Evolutionary conservation across 1,284 basidiomycete species (phyloP).

Genomic region (Mycena citricolor): DNA sequence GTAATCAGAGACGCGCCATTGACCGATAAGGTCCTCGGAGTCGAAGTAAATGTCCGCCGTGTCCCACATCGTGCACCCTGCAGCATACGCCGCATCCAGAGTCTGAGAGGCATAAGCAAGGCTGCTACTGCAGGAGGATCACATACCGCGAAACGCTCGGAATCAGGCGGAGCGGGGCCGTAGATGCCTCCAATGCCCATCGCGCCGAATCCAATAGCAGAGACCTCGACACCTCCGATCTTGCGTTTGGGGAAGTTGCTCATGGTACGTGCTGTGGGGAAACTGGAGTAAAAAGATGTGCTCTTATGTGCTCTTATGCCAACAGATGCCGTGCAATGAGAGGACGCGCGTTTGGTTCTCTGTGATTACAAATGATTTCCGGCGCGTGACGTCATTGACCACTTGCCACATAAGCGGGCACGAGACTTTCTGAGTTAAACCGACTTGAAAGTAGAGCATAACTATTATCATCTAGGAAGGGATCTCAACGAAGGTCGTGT

Average conservation of each 20-base stretch:
- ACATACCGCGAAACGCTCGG: slow-evolving; percentile 16
- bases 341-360: too few species aligned
- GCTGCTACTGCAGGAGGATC: background rate
- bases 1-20: slow-evolving; percentile 29
- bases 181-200: slow-evolving; percentile 14
- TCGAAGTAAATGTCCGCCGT: slow-evolving; percentile 37
- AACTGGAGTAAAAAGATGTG: too few species aligned
- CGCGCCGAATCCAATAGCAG: slow-evolving; percentile 17
- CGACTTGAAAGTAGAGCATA: too few species aligned
- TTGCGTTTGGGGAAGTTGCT: slow-evolving; percentile 17
- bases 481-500: too few species aligned
- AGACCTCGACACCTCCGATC: slow-evolving; percentile 9
- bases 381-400: too few species aligned
- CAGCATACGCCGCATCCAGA: slow-evolving; percentile 29
- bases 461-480: too few species aligned
- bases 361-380: too few species aligned
- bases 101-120: slow-evolving; percentile 22
- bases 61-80: slow-evolving; percentile 40
- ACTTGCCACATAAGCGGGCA: too few species aligned
- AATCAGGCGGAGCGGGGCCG: slow-evolving; percentile 7
- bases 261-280: too few species aligned
- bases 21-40: slow-evolving; percentile 38
- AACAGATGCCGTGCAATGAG: too few species aligned
- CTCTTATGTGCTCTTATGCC: too few species aligned
- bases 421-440: too few species aligned